Evolutionary conservation across 2,329 filamentous ascomycete species (phyloP), one percentile per base, ranked within the genome.

Genomic region (Scytalidium lignicola): DNA sequence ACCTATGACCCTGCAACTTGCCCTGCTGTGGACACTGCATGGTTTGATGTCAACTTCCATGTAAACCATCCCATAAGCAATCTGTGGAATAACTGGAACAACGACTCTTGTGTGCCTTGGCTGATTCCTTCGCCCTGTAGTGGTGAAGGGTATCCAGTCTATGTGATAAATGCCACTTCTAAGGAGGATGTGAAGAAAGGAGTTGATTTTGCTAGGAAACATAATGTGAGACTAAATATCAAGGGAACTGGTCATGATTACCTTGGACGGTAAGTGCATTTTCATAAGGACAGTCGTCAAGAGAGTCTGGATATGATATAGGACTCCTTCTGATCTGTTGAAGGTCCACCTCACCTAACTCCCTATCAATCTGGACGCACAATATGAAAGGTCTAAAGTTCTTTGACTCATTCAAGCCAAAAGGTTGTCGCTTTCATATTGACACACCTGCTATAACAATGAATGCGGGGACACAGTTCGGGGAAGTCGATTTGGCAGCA

Each of bases 311-410:
- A 10, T 22, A 13, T 46, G 13, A 32, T 18, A 42, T 5, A 19
- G 12, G 22, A 18, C 20, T 13, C n/a, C 19, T 46, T 17, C 44
- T 51, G 22, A 69, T 73, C 26, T 52, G 74, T 20, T 63, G 70
- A 8, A 61, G 59, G 48, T 61, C 54, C 13, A 45, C 48, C 8
- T 55, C 70, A 0, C 70, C 71, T 0, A 76, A 78, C 1, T 72
- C 76, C 0, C 62, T 83, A 1, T 78, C 70, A 1, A 71, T 80
- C 49, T 81, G 77, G 78, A 72, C 70, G 0, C 76, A 76, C 46
- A 62, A 78, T 51, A 63, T 80, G 42, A 69, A 69, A 19, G 59
- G 58, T 4, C 58, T 72, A 2, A 22, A 55, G 1, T 68, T 70
- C 28, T 70, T 70, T 47, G 54, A 70, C 7, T 68, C 65, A 2